A percentile compares a stretch with the other conserved stretches of the same genome.
Conservation (phyloP, 176 grass and related monocot species). For the Paspalum notatum region DNA sequence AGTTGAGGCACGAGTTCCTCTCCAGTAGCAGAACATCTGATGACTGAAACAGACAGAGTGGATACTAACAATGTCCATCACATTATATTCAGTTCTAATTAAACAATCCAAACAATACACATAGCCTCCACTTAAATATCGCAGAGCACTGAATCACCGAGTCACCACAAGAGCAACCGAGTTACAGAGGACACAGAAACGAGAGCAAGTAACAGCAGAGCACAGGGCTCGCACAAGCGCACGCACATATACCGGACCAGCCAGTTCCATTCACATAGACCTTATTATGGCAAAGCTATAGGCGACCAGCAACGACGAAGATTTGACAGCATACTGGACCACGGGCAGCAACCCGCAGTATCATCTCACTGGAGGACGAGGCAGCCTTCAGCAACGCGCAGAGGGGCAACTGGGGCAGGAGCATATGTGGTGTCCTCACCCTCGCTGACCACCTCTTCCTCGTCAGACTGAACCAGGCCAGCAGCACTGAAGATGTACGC, state of each 20-base stretch:
- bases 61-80: constrained; percentile 25
- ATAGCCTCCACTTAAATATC: constrained; percentile 46
- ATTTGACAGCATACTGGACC: not conserved
- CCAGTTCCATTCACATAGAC: constrained; percentile 32
- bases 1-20: no score
- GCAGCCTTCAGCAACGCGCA: constrained; percentile 73
- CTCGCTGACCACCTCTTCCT: constrained; percentile 37
- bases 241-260: constrained; percentile 18
- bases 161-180: constrained; percentile 23
- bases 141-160: constrained; percentile 32
- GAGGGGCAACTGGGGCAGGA: constrained; percentile 13
- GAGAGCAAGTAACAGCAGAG: constrained; percentile 32
- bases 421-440: constrained; percentile 23
- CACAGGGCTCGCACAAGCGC: not conserved
- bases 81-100: constrained; percentile 29
- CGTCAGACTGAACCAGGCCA: constrained; percentile 52
- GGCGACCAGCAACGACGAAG: not conserved
- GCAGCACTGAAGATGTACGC: constrained; percentile 77
- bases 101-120: constrained; percentile 28
- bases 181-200: constrained; percentile 4
- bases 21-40: no score
- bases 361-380: constrained; percentile 66
- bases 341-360: not conserved
- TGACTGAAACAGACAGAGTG: not conserved
- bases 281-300: constrained; percentile 45